phyloP scores from a whole-genome alignment of 2,329 filamentous ascomycete species.

The Aotearoamyces nothofagi region DNA sequence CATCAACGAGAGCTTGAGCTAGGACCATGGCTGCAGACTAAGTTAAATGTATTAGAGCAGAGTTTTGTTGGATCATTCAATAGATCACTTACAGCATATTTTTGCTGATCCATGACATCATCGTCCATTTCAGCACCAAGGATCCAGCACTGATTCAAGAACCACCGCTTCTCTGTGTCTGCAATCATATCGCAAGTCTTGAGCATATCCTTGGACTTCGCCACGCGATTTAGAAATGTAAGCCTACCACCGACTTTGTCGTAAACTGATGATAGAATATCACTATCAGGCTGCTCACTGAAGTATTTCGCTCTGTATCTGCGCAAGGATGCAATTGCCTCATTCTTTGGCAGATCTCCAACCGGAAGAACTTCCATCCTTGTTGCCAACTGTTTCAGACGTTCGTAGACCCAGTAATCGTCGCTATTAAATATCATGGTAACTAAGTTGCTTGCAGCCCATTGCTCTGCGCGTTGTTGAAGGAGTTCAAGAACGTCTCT shows the following conservation, averaged over 20 bases:
- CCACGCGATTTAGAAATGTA: constrained; percentile 77
- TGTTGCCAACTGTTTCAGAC: constrained; percentile 80
- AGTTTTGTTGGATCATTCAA: neutral
- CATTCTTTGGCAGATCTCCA: constrained; percentile 62
- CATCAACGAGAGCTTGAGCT: constrained; percentile 78
- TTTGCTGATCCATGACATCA: constrained; percentile 96
- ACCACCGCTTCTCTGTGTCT: constrained; percentile 60
- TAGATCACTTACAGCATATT: constrained; percentile 61
- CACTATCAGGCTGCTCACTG: constrained; percentile 36
- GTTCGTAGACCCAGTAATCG: constrained; percentile 97
- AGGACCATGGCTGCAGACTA: constrained; percentile 86
- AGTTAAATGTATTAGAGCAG: constrained; percentile 1
- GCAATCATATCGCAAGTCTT: constrained; percentile 60
- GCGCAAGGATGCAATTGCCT: constrained; percentile 61
- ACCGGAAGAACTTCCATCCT: constrained; percentile 90
- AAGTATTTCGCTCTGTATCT: constrained; percentile 75
- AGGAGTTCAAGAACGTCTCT: constrained; percentile 84
- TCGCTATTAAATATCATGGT: constrained; percentile 93
- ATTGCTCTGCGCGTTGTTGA: constrained; percentile 90
- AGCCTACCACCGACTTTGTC: constrained; percentile 75
- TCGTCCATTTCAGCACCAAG: constrained; percentile 73
- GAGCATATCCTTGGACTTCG: constrained; percentile 73
- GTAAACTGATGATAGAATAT: constrained; percentile 64
- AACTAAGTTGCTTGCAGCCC: constrained; percentile 82
- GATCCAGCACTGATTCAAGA: constrained; percentile 67